phyloP scores from a whole-genome alignment of 2,329 filamentous ascomycete species.

The Neonectria hederae region DNA sequence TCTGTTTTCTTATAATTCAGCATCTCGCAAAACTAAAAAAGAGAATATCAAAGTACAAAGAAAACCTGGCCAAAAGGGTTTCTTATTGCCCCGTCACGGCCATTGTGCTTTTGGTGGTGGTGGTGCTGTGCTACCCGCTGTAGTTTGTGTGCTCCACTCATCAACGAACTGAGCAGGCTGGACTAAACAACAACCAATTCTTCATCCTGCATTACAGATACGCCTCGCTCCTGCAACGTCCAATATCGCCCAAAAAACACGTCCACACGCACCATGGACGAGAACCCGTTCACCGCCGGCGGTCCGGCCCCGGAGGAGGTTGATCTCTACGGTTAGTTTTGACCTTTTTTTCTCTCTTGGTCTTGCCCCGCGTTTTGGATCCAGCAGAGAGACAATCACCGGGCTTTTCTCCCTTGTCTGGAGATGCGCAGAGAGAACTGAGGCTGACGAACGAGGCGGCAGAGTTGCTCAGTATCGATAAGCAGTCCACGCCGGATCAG shows the following conservation, averaged over 20 bases:
- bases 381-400: neutral
- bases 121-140: conserved; percentile 21
- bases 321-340: conserved; percentile 68
- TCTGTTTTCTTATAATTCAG: neutral
- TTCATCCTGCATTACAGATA: conserved; percentile 43
- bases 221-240: neutral
- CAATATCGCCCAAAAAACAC: neutral
- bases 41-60: neutral
- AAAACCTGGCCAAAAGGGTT: conserved; percentile 38
- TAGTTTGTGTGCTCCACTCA: conserved; percentile 19
- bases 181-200: conserved; percentile 33
- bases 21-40: neutral
- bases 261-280: conserved; percentile 36
- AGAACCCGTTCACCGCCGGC: conserved; percentile 37
- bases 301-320: conserved; percentile 53
- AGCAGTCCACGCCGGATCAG: conserved; percentile 76
- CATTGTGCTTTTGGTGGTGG: neutral
- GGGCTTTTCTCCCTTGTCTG: neutral
- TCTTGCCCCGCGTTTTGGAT: conserved; percentile 9
- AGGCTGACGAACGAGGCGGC: conserved; percentile 30
- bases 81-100: neutral
- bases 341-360: neutral
- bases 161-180: conserved; percentile 3
- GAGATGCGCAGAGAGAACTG: neutral
- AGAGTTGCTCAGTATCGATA: conserved; percentile 84